These are phyloP conservation scores for Sinapis alba DNA, from an alignment of 441 rosid species.

Conservation along the genomic window DNA sequence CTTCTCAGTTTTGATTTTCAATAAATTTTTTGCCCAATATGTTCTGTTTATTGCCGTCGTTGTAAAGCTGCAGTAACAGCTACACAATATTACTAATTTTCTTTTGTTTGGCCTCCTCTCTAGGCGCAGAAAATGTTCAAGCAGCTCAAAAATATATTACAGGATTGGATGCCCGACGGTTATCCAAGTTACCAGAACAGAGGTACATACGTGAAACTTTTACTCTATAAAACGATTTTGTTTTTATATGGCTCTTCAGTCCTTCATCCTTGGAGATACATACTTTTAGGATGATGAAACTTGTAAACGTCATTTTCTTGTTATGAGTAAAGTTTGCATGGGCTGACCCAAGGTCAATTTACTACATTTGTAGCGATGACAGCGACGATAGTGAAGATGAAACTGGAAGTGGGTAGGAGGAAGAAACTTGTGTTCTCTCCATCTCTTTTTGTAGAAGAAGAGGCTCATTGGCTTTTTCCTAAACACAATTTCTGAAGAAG, in stretches of 20 bases:
- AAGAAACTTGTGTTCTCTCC: constrained; percentile 13
- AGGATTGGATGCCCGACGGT: constrained; percentile 95
- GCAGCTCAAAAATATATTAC: constrained; percentile 91
- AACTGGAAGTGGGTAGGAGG: constrained; percentile 48
- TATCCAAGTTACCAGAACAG: constrained; percentile 74
- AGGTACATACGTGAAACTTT: no score
- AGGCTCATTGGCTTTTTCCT: constrained; percentile 7
- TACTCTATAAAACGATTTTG: no score
- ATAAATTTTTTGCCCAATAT: no score
- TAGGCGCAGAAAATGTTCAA: constrained; percentile 84
- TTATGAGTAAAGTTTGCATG: not conserved
- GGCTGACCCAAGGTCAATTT: not conserved
- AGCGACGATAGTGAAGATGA: constrained; percentile 87
- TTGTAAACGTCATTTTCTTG: not conserved
- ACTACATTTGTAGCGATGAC: constrained; percentile 68
- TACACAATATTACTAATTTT: not conserved
- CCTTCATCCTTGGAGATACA: no score
- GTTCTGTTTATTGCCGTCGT: not conserved
- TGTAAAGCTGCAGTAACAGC: not conserved
- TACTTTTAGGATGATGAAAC: not conserved
- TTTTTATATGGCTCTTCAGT: constrained; percentile 7
- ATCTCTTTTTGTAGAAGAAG: constrained; percentile 13
- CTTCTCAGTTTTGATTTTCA: no score
- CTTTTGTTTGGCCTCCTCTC: constrained; percentile 8
- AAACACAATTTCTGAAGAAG: constrained; percentile 7